Base-by-base conservation (phyloP, 495 filamentous ascomycete species). In the Podospora pseudopauciseta region DNA sequence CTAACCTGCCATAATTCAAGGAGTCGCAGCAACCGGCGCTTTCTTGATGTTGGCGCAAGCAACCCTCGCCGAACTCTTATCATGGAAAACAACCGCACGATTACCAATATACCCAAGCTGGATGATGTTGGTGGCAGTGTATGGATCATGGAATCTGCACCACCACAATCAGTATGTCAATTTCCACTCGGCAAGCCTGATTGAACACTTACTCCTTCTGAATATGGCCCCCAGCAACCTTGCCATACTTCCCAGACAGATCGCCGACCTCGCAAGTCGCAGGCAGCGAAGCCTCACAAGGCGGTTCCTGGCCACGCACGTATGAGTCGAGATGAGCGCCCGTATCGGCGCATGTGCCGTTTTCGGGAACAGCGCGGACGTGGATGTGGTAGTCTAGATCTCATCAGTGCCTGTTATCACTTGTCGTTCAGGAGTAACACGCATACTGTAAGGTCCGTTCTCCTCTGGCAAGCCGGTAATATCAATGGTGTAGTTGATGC, bases 261-360 rank as follows among this genome's bases (percentile, higher is more conserved):
- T 97, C 92, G 59, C 92, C 92, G 26, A 92, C 87, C 78, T 95
- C 87, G 78, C 92, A 97, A 0, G 86, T 89, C 69, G 86, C 70
- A 2, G 92, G 91, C 60, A 79, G 71, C 15, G 78, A 77, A 15
- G 80, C 66, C 73, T 93, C 83, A 76, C 92, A 97, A 20, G 85
- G 73, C 63, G 88, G 85, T 11, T 75, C 74, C 75, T 92, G 86
- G 53, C 86, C 87, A 57, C 90, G 89, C 60, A 82, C 80, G 66
- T 72, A 80, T 58, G 80, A 78, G 70, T 83, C 79, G 18, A 81
- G 74, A 60, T 94, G 92, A 2, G 77, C 86, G 53, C 85, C 77
- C 11, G 92, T 89, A 13, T 78, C 83, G 63, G 88, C 87, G 81
- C 92, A 97, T 82, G 90, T 92, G 65, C 93, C 92, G 72, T 87